Percentiles rank a stretch among this genome's conserved stretches.
Conservation (phyloP, 2,329 filamentous ascomycete species). For the Talaromyces sp. region DNA sequence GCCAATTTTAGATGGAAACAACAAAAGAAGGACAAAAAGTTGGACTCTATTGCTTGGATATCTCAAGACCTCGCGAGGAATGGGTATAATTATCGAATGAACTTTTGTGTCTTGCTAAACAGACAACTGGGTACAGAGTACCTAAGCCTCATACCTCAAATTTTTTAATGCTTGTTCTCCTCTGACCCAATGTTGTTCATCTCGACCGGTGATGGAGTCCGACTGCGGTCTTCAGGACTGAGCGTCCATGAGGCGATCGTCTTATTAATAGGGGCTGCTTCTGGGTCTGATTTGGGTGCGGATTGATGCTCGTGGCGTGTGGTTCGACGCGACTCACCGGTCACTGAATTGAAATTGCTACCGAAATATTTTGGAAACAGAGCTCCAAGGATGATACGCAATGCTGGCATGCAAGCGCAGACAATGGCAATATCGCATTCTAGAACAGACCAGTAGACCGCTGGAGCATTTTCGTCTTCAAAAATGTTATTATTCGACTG, state of each 20-base stretch:
- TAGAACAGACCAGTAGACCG: conserved; percentile 39
- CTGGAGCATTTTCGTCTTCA: conserved; percentile 30
- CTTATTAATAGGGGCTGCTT: conserved; percentile 7
- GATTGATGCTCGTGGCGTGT: not conserved
- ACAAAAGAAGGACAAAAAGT: not conserved
- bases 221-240: conserved; percentile 5
- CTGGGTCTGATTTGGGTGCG: conserved; percentile 8
- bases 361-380: conserved; percentile 12
- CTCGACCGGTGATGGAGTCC: conserved; percentile 11
- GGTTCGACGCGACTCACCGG: not conserved
- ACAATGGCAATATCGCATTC: conserved; percentile 43
- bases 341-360: conserved; percentile 12
- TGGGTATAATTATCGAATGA: not conserved
- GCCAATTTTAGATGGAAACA: not conserved
- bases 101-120: too few species aligned
- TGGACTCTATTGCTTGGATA: not conserved
- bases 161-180: not conserved
- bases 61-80: too few species aligned
- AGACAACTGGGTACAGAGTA: too few species aligned
- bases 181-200: not conserved
- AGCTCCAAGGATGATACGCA: conserved; percentile 14
- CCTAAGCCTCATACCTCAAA: not conserved
- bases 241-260: conserved; percentile 1
- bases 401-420: conserved; percentile 38
- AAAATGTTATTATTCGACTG: not conserved